These are phyloP conservation scores for Curvularia verruculosa DNA, from an alignment of 2,329 filamentous ascomycete genomes.

Conservation along the genomic window DNA sequence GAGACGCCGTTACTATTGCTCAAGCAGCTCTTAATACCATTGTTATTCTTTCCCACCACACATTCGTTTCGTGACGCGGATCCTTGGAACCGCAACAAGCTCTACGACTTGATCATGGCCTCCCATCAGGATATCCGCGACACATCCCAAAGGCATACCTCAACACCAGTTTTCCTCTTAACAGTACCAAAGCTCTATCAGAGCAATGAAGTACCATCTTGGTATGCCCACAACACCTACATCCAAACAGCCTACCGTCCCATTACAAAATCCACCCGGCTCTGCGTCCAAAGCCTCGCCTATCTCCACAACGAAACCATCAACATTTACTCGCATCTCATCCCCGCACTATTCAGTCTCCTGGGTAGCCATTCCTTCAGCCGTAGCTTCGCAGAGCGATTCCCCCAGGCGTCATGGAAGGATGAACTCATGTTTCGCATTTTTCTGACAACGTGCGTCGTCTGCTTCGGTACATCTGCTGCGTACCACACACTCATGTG, in stretches of 20 bases:
- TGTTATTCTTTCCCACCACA: not conserved
- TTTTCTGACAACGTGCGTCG: constrained; percentile 37
- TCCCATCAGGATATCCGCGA: not conserved
- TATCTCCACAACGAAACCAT: constrained; percentile 70
- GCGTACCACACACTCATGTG: constrained; percentile 82
- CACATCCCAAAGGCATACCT: not conserved
- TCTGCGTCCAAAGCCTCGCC: constrained; percentile 60
- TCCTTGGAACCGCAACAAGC: not conserved
- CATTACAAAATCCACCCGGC: constrained; percentile 62
- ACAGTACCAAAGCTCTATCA: constrained; percentile 1
- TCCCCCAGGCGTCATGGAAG: constrained; percentile 16
- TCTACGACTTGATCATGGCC: not conserved
- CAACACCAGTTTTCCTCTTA: not conserved
- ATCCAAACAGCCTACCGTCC: constrained; percentile 68
- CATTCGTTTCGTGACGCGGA: not conserved
- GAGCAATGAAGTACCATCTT: constrained; percentile 2
- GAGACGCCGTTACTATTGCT: not conserved
- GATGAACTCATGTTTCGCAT: constrained; percentile 32
- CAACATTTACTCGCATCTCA: constrained; percentile 71
- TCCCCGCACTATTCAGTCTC: constrained; percentile 35
- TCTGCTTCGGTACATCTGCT: constrained; percentile 55
- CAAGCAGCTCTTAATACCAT: not conserved
- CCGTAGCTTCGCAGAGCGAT: constrained; percentile 9
- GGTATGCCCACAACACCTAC: constrained; percentile 10
- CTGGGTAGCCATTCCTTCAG: constrained; percentile 19